These are phyloP conservation scores for Areca catechu DNA, from an alignment of 176 grass and related monocot species.

Conservation along the genomic window DNA sequence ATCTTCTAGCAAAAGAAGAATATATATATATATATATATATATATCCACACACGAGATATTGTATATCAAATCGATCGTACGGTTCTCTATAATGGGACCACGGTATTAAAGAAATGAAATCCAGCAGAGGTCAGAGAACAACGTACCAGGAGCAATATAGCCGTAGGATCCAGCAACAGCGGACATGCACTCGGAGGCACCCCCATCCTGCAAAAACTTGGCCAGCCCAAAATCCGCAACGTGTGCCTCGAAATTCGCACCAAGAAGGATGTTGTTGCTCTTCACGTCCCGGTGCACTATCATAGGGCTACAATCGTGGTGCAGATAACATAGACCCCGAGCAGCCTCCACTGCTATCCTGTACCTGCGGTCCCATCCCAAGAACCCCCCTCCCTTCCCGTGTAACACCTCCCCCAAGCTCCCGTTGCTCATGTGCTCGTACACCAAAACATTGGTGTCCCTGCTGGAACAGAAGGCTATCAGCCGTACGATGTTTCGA, in stretches of 20 bases:
- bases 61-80: no score
- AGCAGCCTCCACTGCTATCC: conserved; percentile 74
- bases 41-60: no score
- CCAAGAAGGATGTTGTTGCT: conserved; percentile 91
- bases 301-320: conserved; percentile 83
- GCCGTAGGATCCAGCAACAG: conserved; percentile 92
- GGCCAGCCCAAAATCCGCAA: conserved; percentile 93
- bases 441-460: conserved; percentile 71
- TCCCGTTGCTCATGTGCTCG: conserved; percentile 89
- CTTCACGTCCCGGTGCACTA: conserved; percentile 97
- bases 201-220: conserved; percentile 59
- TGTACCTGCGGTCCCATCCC: conserved; percentile 52
- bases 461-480: conserved; percentile 52
- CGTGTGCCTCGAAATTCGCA: conserved; percentile 63
- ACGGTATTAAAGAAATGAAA: neutral
- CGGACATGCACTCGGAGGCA: conserved; percentile 79
- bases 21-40: no score
- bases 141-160: conserved; percentile 84
- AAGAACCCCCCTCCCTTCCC: conserved; percentile 61
- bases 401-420: conserved; percentile 68
- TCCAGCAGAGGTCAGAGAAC: neutral
- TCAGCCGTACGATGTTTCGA: conserved; percentile 86
- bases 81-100: no score
- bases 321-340: conserved; percentile 89
- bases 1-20: no score